These are phyloP conservation scores for Nidularia pulvinata DNA, from an alignment of 768 basidiomycete species.

Conservation along the genomic window DNA sequence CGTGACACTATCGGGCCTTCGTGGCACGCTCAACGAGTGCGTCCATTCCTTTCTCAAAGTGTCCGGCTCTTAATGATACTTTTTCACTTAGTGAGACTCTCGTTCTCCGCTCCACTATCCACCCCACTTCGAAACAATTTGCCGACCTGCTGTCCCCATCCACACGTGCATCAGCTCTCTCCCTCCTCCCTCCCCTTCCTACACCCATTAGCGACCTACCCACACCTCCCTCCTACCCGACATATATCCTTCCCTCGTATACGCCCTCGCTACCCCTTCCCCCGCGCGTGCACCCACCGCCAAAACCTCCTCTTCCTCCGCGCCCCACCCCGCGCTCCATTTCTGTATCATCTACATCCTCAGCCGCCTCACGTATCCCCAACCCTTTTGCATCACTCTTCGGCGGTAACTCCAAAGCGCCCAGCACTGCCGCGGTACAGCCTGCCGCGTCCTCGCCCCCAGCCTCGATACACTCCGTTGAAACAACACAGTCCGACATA, in stretches of 20 bases:
- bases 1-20: conserved; percentile 81
- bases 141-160: conserved; percentile 32
- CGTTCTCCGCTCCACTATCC: conserved; percentile 41
- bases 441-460: conserved; percentile 24
- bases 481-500: conserved; percentile 25
- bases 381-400: conserved; percentile 87
- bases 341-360: conserved; percentile 7
- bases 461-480: conserved; percentile 26
- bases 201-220: conserved; percentile 22
- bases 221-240: conserved; percentile 39
- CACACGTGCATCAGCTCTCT: conserved; percentile 25
- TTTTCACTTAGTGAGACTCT: conserved; percentile 29
- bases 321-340: conserved; percentile 25
- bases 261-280: conserved; percentile 44
- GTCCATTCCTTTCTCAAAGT: conserved; percentile 13
- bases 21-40: conserved; percentile 69
- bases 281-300: conserved; percentile 35
- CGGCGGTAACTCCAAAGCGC: conserved; percentile 30
- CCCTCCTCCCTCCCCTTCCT: conserved; percentile 57
- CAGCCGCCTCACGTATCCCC: conserved; percentile 45
- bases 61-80: conserved; percentile 3
- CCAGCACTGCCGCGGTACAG: conserved; percentile 8
- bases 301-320: conserved; percentile 39
- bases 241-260: conserved; percentile 40
- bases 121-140: conserved; percentile 37